A percentile compares a stretch with the other conserved stretches of the same genome.
These are phyloP conservation scores for Podaxis sp. DNA, from an alignment of 768 basidiomycete genomes.

Conservation along the genomic window DNA sequence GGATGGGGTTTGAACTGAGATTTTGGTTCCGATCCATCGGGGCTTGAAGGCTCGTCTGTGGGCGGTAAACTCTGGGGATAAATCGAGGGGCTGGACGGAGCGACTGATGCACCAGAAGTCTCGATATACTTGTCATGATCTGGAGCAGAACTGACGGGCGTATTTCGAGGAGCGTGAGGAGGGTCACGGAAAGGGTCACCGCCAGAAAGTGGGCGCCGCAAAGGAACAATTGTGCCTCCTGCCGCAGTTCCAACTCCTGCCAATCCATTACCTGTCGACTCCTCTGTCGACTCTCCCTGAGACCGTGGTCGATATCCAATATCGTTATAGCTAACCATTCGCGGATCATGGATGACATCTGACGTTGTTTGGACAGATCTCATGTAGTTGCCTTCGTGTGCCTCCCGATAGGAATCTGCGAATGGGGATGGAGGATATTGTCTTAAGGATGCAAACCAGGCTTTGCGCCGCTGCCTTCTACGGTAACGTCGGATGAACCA, in stretches of 20 bases:
- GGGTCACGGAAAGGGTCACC: constrained; percentile 33
- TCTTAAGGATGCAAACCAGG: constrained; percentile 33
- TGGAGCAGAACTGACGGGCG: constrained; percentile 11
- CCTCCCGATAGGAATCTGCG: neutral
- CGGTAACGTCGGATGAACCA: constrained; percentile 40
- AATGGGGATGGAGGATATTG: constrained; percentile 25
- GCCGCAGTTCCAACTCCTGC: neutral
- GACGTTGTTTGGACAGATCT: constrained; percentile 30
- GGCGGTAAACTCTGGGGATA: constrained; percentile 42
- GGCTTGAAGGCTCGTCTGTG: constrained; percentile 24
- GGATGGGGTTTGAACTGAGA: neutral
- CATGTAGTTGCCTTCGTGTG: constrained; percentile 9
- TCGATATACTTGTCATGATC: neutral
- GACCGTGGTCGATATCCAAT: constrained; percentile 2
- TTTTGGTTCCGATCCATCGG: neutral
- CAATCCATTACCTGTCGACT: constrained; percentile 1
- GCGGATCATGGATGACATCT: constrained; percentile 11
- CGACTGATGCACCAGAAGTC: constrained; percentile 20
- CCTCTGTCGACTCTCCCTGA: neutral
- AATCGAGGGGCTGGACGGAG: constrained; percentile 46
- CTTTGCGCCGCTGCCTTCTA: constrained; percentile 29
- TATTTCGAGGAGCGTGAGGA: constrained; percentile 15
- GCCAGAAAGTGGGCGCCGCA: constrained; percentile 9
- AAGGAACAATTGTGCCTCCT: neutral
- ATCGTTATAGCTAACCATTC: neutral